phyloP scores from a whole-genome alignment of 2,329 filamentous ascomycete genomes.

The Ophiosphaerella herpotricha region DNA sequence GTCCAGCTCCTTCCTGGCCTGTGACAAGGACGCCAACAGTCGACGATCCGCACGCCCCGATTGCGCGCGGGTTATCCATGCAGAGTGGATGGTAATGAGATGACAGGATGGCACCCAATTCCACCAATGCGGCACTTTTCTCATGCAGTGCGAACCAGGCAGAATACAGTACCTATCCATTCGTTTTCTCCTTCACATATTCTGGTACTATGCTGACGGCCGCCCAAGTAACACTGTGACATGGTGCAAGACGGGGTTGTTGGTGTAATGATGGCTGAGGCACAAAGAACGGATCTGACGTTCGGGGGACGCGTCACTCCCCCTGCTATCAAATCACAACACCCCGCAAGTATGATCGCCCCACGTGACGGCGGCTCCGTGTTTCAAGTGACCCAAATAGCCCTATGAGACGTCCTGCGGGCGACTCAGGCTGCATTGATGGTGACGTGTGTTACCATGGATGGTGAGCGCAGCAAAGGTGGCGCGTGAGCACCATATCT shows the following conservation, averaged over 20 bases:
- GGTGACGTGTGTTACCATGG: conserved; percentile 20
- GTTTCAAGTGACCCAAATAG: conserved; percentile 24
- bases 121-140: conserved; percentile 16
- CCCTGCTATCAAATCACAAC: conserved; percentile 18
- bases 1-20: conserved; percentile 31
- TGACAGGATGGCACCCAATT: conserved; percentile 24
- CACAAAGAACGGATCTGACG: conserved; percentile 17
- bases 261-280: conserved; percentile 21
- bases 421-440: conserved; percentile 16
- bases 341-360: conserved; percentile 10
- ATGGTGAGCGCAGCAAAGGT: background rate
- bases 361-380: conserved; percentile 22
- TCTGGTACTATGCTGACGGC: background rate
- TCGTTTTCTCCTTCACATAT: background rate
- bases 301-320: conserved; percentile 11
- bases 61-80: conserved; percentile 23
- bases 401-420: conserved; percentile 9
- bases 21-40: conserved; percentile 25
- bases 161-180: background rate
- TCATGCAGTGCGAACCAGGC: conserved; percentile 8
- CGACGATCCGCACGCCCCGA: conserved; percentile 6
- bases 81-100: conserved; percentile 26
- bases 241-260: background rate
- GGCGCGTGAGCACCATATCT: conserved; percentile 12
- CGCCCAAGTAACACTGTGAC: background rate